phyloP scores from a whole-genome alignment of 164 flowering plant genomes.

The Vitis labrusca region DNA sequence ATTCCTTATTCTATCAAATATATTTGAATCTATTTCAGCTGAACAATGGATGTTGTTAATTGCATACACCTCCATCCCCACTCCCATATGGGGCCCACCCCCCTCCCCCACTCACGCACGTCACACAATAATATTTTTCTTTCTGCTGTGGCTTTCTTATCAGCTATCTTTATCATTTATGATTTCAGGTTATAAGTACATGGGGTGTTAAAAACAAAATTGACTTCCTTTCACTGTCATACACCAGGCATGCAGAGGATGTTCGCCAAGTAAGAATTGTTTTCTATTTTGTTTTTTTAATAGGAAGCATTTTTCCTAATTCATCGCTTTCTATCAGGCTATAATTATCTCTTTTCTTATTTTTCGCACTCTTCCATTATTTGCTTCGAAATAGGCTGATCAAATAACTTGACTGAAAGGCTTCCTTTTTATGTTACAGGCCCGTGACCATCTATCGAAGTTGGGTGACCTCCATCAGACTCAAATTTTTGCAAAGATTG shows the following conservation, averaged over 20 bases:
- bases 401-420: not conserved
- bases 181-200: conserved; percentile 73
- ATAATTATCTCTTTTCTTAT: not conserved
- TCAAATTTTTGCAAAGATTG: conserved; percentile 92
- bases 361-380: not conserved
- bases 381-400: not conserved
- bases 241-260: conserved; percentile 87
- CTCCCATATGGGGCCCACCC: too few relatives aligned
- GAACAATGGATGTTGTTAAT: not conserved
- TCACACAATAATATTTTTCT: too few relatives aligned
- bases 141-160: not conserved
- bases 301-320: too few relatives aligned
- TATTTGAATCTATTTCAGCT: too few relatives aligned
- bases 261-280: conserved; percentile 68
- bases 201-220: conserved; percentile 92
- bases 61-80: not conserved
- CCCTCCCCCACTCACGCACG: too few relatives aligned
- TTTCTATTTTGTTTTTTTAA: not conserved
- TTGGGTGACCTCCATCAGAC: conserved; percentile 82
- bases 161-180: not conserved
- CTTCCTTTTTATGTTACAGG: conserved; percentile 44
- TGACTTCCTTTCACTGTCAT: conserved; percentile 92
- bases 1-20: too few relatives aligned
- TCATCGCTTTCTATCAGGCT: too few relatives aligned
- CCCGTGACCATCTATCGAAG: conserved; percentile 78